Evolutionary conservation across 345 rosid genomes (phyloP), one percentile per base, ranked within the genome.

Genomic region (Cochlearia excelsa): DNA sequence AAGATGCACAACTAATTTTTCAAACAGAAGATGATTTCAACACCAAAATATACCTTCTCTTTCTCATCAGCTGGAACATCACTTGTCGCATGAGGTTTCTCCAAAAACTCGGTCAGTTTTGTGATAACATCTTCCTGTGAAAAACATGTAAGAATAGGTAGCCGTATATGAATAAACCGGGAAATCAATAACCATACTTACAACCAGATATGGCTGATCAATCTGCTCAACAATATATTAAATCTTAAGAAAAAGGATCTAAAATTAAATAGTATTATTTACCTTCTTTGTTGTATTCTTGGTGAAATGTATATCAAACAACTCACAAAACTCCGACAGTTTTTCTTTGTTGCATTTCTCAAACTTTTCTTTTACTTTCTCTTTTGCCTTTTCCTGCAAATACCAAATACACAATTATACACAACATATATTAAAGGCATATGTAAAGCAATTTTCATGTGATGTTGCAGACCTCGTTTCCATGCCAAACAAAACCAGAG

Each of bases 401-500:
- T 34, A 61, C 30, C 41, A 49, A 48, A 55, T 46, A 49, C 46
- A 69, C 6, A 16, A 48, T 41, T 69, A 62, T 41, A 49, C 2
- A 56, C 45, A 2, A 43, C 23, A 16, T 16, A 16, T 16, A 28
- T 34, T 7, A 62, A 34, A 45, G 41, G 34, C 56, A 29, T 47
- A 45, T 33, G 23, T 56, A 62, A 56, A 43, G 26, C 6, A 62
- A 55, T 35, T 2, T 29, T 37, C 26, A 41, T 16, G 43, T 62
- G 29, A 55, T 46, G 7, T 49, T 41, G n/a, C 63, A 6, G 77
- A 92, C 98, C 98, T 88, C 95, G 61, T 92, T 78, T 59, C 79
- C 93, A 78, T 72, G 93, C 97, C 97, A 92, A 47, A 86, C 97
- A 71, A 88, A 92, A 47, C 97, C 98, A 73, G 97, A 88, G 72